phyloP scores from a whole-genome alignment of 257 asterid genomes.

The Ophiorrhiza pumila region DNA sequence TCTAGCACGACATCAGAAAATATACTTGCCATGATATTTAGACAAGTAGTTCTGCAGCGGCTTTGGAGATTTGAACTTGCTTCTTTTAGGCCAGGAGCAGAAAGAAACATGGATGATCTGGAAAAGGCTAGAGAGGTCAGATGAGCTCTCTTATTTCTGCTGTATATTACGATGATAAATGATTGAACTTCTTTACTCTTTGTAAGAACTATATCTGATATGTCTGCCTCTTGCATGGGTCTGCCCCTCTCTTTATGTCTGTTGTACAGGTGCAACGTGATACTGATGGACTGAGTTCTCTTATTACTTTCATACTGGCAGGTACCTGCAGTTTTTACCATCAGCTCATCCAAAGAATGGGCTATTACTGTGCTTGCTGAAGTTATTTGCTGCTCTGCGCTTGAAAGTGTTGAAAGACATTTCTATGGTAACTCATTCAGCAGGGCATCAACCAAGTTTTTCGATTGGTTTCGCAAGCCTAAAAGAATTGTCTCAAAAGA shows the following conservation, averaged over 20 bases:
- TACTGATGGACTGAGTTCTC: conserved; percentile 68
- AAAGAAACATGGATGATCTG: conserved; percentile 66
- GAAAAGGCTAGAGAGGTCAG: conserved; percentile 75
- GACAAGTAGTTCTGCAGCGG: conserved; percentile 72
- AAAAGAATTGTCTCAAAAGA: conserved; percentile 53
- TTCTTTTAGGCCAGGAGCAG: conserved; percentile 61
- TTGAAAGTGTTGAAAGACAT: conserved; percentile 50
- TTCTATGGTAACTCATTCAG: conserved; percentile 26
- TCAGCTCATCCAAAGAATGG: conserved; percentile 56
- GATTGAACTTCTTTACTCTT: conserved; percentile 21
- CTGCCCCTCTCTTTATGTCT: conserved; percentile 19
- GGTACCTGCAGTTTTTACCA: conserved; percentile 70
- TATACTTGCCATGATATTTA: conserved; percentile 85
- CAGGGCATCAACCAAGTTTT: conserved; percentile 33
- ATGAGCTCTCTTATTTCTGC: conserved; percentile 7
- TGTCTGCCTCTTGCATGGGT: conserved; percentile 28
- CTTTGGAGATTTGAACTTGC: conserved; percentile 75
- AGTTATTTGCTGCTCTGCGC: conserved; percentile 70
- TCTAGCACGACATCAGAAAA: conserved; percentile 46
- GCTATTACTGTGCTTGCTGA: conserved; percentile 68
- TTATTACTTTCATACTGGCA: conserved; percentile 85
- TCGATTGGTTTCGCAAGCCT: conserved; percentile 47
- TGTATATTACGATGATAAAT: conserved; percentile 8
- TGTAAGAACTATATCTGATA: conserved; percentile 44
- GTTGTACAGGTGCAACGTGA: conserved; percentile 73